phyloP scores from a whole-genome alignment of 2,329 filamentous ascomycete genomes.

The Diplodia mutila region DNA sequence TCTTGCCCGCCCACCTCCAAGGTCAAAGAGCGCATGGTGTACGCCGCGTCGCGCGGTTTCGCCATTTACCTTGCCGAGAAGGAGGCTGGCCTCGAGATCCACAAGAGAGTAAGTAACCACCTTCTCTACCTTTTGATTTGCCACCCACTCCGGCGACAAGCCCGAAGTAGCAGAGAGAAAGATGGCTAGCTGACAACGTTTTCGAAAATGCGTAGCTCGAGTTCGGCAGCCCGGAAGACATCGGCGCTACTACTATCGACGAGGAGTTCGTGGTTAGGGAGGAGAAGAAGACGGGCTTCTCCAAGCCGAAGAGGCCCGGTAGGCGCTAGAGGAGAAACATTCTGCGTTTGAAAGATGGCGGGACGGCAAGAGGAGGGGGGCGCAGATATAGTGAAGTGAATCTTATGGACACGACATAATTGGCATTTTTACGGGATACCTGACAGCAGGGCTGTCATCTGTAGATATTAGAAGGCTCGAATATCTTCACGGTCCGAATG shows the following conservation, averaged over 20 bases:
- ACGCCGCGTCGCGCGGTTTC: constrained; percentile 64
- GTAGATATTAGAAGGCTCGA: constrained; percentile 9
- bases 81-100: constrained; percentile 67
- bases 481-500: not conserved
- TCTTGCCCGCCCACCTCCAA: constrained; percentile 73
- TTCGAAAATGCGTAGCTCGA: constrained; percentile 53
- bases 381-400: too few relatives aligned
- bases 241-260: constrained; percentile 61
- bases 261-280: constrained; percentile 72
- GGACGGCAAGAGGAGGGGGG: not conserved
- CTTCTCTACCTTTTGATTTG: not conserved
- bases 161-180: constrained; percentile 18
- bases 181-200: constrained; percentile 61
- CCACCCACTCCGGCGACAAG: too few relatives aligned
- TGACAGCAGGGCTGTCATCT: constrained; percentile 14
- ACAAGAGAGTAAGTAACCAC: constrained; percentile 64
- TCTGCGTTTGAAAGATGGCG: not conserved
- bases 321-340: constrained; percentile 45
- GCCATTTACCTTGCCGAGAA: constrained; percentile 68
- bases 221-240: constrained; percentile 21
- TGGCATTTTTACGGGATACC: constrained; percentile 10
- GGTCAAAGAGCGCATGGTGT: constrained; percentile 85
- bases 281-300: constrained; percentile 70
- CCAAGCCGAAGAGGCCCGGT: constrained; percentile 78
- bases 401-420: not conserved